phyloP scores from a whole-genome alignment of 495 filamentous ascomycete genomes.

The Xylaria longipes region DNA sequence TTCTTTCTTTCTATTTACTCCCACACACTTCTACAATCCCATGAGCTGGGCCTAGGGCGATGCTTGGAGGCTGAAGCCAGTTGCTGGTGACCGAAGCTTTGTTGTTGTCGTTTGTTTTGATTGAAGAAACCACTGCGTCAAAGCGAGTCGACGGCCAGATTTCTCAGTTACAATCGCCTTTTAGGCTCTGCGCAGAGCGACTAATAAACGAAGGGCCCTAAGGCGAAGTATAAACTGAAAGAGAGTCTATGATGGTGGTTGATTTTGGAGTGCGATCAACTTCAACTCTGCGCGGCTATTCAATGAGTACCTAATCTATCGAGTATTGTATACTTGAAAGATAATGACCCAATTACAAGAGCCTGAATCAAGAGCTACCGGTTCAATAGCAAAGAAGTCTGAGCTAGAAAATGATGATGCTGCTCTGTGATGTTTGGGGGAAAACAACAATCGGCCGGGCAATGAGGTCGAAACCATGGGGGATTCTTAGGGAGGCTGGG shows the following conservation, averaged over 20 bases:
- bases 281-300: not conserved
- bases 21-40: not conserved
- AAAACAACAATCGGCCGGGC: conserved; percentile 21
- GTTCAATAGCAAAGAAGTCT: not conserved
- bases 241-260: conserved; percentile 10
- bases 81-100: not conserved
- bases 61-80: not conserved
- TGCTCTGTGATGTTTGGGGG: conserved; percentile 16
- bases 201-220: not conserved
- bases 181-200: not conserved
- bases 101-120: not conserved
- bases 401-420: conserved; percentile 4
- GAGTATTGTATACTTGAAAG: conserved; percentile 23
- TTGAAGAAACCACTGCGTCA: not conserved
- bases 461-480: conserved; percentile 25
- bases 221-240: conserved; percentile 10
- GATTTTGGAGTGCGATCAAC: conserved; percentile 4
- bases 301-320: conserved; percentile 25
- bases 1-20: not conserved
- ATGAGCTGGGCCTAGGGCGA: not conserved
- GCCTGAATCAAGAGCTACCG: not conserved
- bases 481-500: conserved; percentile 24
- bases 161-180: not conserved
- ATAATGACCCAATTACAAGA: conserved; percentile 14
- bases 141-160: not conserved